Conservation (phyloP, 1,284 basidiomycete genomes). For the Malassezia restricta region DNA sequence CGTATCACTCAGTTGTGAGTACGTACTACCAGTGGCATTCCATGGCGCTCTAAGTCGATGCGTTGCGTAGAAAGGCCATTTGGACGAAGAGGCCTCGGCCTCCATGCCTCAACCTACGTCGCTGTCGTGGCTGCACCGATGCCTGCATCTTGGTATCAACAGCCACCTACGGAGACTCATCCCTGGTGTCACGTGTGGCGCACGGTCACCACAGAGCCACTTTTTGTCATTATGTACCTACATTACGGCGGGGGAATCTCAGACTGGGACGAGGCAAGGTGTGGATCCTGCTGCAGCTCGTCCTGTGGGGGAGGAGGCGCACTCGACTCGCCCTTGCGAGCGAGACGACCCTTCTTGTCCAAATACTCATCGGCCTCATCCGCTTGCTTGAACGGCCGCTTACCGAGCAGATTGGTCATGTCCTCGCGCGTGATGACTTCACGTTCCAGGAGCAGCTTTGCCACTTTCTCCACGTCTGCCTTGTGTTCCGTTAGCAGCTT, state of each 20-base stretch:
- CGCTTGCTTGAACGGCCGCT: constrained; percentile 64
- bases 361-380: constrained; percentile 50
- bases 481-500: constrained; percentile 69
- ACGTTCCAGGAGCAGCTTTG: constrained; percentile 73
- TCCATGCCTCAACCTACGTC: no score
- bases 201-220: no score
- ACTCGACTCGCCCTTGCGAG: constrained; percentile 30
- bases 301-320: constrained; percentile 40
- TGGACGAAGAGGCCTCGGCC: no score
- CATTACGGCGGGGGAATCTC: neutral
- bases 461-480: constrained; percentile 86
- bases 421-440: constrained; percentile 89
- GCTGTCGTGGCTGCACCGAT: neutral
- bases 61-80: no score
- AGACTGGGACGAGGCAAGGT: constrained; percentile 19
- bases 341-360: constrained; percentile 37
- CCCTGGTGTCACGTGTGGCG: no score
- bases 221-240: neutral
- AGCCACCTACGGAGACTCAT: neutral
- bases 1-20: no score
- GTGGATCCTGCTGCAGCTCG: constrained; percentile 22
- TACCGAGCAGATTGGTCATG: constrained; percentile 73
- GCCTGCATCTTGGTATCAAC: neutral
- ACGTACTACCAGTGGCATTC: no score
- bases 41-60: no score